A percentile compares a stretch with the other conserved stretches of the same genome.
These are phyloP conservation scores for Crucihimalaya himalaica DNA, from an alignment of 345 rosid genomes.

Conservation along the genomic window DNA sequence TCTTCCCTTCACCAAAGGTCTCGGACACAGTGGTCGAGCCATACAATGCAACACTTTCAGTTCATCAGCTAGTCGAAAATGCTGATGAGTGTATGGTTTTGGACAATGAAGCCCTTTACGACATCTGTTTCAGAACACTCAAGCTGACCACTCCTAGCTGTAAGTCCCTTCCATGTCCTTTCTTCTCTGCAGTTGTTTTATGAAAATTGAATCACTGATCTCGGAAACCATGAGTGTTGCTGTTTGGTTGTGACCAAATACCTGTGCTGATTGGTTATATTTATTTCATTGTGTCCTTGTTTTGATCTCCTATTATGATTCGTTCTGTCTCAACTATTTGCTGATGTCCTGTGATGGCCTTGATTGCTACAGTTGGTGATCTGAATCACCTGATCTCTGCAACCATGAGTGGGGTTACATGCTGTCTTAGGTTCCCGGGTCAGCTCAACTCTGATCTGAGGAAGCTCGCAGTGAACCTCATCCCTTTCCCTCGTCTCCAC, in stretches of 20 bases:
- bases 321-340: background rate
- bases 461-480: slow-evolving; percentile 82
- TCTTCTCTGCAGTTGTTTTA: background rate
- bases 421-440: slow-evolving; percentile 85
- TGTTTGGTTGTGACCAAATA: background rate
- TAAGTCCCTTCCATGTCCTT: slow-evolving; percentile 42
- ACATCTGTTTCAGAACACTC: slow-evolving; percentile 81
- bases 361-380: slow-evolving; percentile 61
- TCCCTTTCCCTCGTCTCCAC: slow-evolving; percentile 76
- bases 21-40: slow-evolving; percentile 86
- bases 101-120: slow-evolving; percentile 80
- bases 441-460: slow-evolving; percentile 81
- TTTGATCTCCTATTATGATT: background rate
- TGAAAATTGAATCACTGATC: slow-evolving; percentile 1
- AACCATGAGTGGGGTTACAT: slow-evolving; percentile 80
- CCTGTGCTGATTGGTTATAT: background rate
- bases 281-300: background rate
- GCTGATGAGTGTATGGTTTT: slow-evolving; percentile 91
- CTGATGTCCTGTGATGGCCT: slow-evolving; percentile 11
- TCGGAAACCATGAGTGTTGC: background rate
- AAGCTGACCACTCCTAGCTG: slow-evolving; percentile 88
- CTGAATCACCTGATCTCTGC: slow-evolving; percentile 78
- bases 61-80: slow-evolving; percentile 79
- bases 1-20: slow-evolving; percentile 85
- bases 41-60: slow-evolving; percentile 77